Evolutionary conservation across 1,284 basidiomycete genomes (phyloP).

Genomic region (Trametes sp.): DNA sequence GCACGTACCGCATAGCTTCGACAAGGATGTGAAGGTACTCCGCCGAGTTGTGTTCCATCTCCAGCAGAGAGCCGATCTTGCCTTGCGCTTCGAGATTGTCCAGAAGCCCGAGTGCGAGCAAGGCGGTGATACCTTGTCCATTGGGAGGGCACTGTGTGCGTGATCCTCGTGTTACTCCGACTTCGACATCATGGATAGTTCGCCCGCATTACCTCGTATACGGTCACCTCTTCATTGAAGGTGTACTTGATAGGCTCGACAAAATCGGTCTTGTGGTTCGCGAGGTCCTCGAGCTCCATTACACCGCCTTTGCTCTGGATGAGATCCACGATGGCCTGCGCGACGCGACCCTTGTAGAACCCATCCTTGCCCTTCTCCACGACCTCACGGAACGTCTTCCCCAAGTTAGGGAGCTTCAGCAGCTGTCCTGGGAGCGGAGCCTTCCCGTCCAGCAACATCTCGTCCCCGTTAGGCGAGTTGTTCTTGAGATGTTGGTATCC

Average conservation of each 20-base stretch:
- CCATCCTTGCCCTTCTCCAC: slow-evolving; percentile 87
- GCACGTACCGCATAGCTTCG: slow-evolving; percentile 74
- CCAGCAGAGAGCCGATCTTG: slow-evolving; percentile 71
- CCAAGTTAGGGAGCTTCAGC: slow-evolving; percentile 82
- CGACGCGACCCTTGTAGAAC: slow-evolving; percentile 91
- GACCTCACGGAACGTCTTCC: slow-evolving; percentile 82
- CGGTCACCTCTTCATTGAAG: slow-evolving; percentile 81
- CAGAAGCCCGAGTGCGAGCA: slow-evolving; percentile 91
- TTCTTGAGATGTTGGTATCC: slow-evolving; percentile 80
- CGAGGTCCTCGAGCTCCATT: slow-evolving; percentile 90
- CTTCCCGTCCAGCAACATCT: slow-evolving; percentile 86
- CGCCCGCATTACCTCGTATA: slow-evolving; percentile 74
- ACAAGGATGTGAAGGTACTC: slow-evolving; percentile 91
- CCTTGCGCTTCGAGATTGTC: slow-evolving; percentile 85
- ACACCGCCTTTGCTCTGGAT: slow-evolving; percentile 86
- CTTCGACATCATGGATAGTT: neutral
- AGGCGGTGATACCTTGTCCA: slow-evolving; percentile 92
- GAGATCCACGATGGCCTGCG: slow-evolving; percentile 89
- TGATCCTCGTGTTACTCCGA: neutral
- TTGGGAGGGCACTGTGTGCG: slow-evolving; percentile 86
- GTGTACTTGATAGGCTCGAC: slow-evolving; percentile 93
- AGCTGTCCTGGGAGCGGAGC: slow-evolving; percentile 84
- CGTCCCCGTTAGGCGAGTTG: slow-evolving; percentile 83
- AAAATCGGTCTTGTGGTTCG: slow-evolving; percentile 77
- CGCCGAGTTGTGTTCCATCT: slow-evolving; percentile 88